Conservation (phyloP, 2,329 filamentous ascomycete genomes). For the Aspergillus amoenus region DNA sequence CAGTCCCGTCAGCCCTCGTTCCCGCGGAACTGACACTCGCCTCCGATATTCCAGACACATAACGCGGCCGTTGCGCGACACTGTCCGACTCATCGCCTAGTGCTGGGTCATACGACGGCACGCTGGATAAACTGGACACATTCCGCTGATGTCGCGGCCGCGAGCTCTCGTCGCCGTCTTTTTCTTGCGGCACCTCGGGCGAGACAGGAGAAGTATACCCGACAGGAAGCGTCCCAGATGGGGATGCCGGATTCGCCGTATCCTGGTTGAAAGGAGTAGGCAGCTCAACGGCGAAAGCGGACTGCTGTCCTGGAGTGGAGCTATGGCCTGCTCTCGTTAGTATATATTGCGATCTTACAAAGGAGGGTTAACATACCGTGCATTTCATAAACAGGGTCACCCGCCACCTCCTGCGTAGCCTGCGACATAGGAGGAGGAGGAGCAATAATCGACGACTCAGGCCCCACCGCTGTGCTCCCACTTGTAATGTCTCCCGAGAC, state of each 20-base stretch:
- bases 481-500: not conserved
- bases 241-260: not conserved
- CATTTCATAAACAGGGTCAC: conserved; percentile 15
- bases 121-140: conserved; percentile 13
- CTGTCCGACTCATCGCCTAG: not conserved
- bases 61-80: conserved; percentile 3
- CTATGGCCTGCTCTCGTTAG: not conserved
- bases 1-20: not conserved
- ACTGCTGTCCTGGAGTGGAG: not conserved
- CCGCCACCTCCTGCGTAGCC: conserved; percentile 1
- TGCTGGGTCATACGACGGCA: conserved; percentile 4
- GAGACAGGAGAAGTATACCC: conserved; percentile 11
- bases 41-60: conserved; percentile 14
- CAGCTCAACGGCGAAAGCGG: conserved; percentile 8
- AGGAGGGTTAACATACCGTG: not conserved
- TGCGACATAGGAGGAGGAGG: not conserved
- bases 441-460: too few species aligned
- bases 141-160: conserved; percentile 13
- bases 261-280: conserved; percentile 13
- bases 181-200: conserved; percentile 3
- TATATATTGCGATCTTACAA: too few species aligned
- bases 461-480: not conserved
- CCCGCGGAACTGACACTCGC: conserved; percentile 11
- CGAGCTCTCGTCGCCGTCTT: not conserved
- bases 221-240: not conserved